Percentiles rank a stretch among this genome's conserved stretches.
Evolutionary conservation across 2,329 filamentous ascomycete species (phyloP).

Genomic region (Remersonia thermophila): DNA sequence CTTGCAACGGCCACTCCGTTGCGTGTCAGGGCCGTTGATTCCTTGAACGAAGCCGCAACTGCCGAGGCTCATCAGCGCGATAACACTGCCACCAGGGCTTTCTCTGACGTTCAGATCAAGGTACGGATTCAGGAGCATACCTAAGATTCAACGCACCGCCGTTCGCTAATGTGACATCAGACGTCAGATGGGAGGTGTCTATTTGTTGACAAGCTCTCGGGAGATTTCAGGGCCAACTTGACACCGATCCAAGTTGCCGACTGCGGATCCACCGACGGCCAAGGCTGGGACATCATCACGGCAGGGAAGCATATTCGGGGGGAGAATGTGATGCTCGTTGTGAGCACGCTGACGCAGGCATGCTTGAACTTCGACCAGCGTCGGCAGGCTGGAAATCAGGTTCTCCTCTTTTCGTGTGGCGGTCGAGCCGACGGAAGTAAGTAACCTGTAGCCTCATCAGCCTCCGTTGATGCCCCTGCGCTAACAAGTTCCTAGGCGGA

Average conservation of each 20-base stretch:
- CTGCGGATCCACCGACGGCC: constrained; percentile 30
- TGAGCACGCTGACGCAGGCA: constrained; percentile 44
- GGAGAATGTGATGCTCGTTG: constrained; percentile 35
- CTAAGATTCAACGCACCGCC: constrained; percentile 7
- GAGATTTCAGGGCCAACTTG: constrained; percentile 36
- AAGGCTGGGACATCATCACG: constrained; percentile 37
- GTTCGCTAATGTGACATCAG: too few species aligned
- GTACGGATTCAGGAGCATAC: too few species aligned
- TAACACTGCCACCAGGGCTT: constrained; percentile 30
- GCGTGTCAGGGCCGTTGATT: constrained; percentile 25
- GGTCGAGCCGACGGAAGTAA: constrained; percentile 40
- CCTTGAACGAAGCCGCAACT: constrained; percentile 31
- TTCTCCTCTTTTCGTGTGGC: constrained; percentile 46
- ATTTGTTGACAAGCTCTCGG: constrained; percentile 34
- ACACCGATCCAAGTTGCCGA: constrained; percentile 32
- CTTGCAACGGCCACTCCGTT: constrained; percentile 20
- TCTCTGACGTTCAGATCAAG: constrained; percentile 32
- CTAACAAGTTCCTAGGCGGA: constrained; percentile 24
- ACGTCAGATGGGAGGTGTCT: constrained; percentile 33
- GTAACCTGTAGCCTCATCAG: constrained; percentile 3
- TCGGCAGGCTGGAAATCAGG: constrained; percentile 37
- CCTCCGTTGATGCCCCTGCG: too few species aligned
- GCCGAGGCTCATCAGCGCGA: constrained; percentile 35
- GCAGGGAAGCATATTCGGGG: constrained; percentile 39
- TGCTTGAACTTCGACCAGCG: constrained; percentile 47